Conservation (phyloP, 139 green algal genomes). For the Tetradesmus lagerheimii region DNA sequence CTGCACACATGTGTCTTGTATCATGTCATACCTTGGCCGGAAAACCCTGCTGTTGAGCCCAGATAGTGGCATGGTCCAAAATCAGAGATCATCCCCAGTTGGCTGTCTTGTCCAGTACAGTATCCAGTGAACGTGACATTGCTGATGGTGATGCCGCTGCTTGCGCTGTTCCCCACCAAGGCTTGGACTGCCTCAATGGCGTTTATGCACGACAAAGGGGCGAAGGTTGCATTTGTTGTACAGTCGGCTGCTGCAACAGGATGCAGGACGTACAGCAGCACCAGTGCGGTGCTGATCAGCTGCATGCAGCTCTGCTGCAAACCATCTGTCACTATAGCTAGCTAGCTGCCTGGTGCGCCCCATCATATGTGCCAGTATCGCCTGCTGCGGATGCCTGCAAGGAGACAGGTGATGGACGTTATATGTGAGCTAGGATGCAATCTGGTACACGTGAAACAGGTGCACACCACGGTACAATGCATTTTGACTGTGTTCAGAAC, state of each 20-base stretch:
- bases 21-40: background rate
- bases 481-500: too few species aligned
- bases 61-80: background rate
- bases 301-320: background rate
- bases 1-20: too few species aligned
- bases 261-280: background rate
- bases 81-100: background rate
- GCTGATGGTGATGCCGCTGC: background rate
- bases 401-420: background rate
- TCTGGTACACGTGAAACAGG: too few species aligned
- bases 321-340: background rate
- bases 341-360: background rate
- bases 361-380: background rate
- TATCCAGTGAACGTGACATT: background rate
- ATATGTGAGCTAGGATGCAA: too few species aligned
- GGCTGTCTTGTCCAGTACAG: background rate
- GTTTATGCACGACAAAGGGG: background rate
- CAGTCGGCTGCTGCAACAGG: background rate
- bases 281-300: background rate
- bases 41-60: background rate
- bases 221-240: background rate
- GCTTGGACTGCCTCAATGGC: background rate
- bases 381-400: background rate
- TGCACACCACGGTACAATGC: too few species aligned
- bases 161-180: background rate